Base-by-base conservation (phyloP, 306 rosid species). In the Ammopiptanthus mongolicus region DNA sequence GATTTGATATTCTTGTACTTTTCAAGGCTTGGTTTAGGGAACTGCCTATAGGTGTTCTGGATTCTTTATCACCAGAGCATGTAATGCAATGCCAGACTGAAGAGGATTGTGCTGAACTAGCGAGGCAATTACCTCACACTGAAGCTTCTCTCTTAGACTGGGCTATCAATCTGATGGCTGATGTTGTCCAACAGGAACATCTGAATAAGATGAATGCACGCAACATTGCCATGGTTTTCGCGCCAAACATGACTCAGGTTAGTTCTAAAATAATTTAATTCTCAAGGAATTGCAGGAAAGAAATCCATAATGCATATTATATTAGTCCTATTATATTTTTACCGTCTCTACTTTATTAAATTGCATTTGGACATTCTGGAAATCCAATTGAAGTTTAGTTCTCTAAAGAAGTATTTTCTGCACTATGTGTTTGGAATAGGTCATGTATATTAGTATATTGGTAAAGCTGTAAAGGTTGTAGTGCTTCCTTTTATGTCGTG, bases 191-290 rank as follows among this genome's bases (percentile, higher is more conserved):
- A 71, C 78, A 81, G 25, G 97, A 89, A 76, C 84, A 78, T 70
- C 79, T 86, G 17, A 89, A 89, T 86, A 91, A 87, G 80, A 91
- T 89, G 97, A 89, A 91, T 36, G 95, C 86, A 13, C 88, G 81
- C 77, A 91, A 91, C 69, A 71, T 91, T 2, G 95, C 95, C 28
- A 84, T 89, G 95, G 92, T 91, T 87, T 91, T 91, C 58, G 95
- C 97, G 10, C 97, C 97, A 36, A 91, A 91, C 85, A 91, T 91
- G 97, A 91, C 97, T 83, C 88, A 81, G 86, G 97, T 86, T 47
- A 68, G 82, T 73, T 51, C 33, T 42, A 13, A 29, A 15, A 21
- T 18, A 11, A 36, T 8, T 48, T 19, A 9, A 63, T 33, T 67
- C 29, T 67, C 21, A 18, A 73, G 19, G 58, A 76, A 25, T 39